These are phyloP conservation scores for Ophiostoma sp. DNA, from an alignment of 2,329 filamentous ascomycete genomes.

Conservation along the genomic window DNA sequence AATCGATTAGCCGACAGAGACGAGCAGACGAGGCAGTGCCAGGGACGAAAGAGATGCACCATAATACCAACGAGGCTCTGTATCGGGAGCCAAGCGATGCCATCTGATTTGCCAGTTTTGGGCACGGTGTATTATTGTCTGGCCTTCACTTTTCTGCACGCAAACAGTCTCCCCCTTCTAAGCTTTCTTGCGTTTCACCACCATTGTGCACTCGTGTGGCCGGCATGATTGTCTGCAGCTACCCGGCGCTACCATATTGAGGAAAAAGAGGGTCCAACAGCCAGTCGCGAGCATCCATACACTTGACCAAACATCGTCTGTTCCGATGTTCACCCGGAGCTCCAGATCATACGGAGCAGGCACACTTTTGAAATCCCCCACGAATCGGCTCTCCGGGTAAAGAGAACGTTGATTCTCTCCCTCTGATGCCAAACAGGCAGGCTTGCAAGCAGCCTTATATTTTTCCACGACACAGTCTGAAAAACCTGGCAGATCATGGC, in stretches of 20 bases:
- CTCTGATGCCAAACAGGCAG: not conserved
- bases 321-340: conserved; percentile 17
- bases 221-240: not conserved
- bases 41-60: not conserved
- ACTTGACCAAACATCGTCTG: not conserved
- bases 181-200: not conserved
- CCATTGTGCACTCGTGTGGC: not conserved
- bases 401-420: not conserved
- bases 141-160: not conserved
- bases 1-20: not conserved
- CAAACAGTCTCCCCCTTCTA: not conserved
- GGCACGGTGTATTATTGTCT: not conserved
- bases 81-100: not conserved
- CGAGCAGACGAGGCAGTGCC: not conserved
- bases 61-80: not conserved
- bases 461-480: not conserved
- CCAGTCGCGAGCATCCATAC: not conserved
- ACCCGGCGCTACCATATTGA: not conserved
- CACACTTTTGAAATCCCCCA: not conserved
- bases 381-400: not conserved
- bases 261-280: not conserved
- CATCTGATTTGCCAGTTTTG: not conserved
- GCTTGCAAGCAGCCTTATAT: not conserved
- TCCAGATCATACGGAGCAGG: not conserved
- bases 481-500: conserved; percentile 10